Conservation (phyloP, 768 basidiomycete species). For the Kondoa malvinella region DNA sequence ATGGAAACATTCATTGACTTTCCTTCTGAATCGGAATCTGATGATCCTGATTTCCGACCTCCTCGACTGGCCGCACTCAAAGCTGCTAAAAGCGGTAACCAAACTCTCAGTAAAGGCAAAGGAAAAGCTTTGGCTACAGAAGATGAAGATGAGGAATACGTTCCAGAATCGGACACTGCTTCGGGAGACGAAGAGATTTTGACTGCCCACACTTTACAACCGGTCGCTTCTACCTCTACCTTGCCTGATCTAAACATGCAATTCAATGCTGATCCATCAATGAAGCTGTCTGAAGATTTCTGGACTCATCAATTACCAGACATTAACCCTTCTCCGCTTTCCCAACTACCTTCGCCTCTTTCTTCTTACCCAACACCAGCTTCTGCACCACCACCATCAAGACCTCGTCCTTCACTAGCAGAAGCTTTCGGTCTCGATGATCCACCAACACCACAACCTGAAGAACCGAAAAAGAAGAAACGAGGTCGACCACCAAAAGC, state of each 20-base stretch:
- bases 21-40: background rate
- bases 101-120: background rate
- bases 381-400: background rate
- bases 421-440: background rate
- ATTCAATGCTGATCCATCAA: background rate
- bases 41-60: conserved; percentile 7
- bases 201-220: background rate
- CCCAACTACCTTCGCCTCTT: background rate
- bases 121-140: background rate
- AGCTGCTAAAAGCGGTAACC: background rate
- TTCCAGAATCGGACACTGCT: conserved; percentile 2
- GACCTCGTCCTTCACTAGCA: background rate
- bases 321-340: background rate
- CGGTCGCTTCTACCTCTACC: background rate
- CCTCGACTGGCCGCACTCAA: background rate
- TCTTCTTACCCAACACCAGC: background rate
- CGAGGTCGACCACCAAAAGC: conserved; percentile 2
- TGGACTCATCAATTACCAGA: background rate
- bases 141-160: background rate
- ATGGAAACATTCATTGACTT: conserved; percentile 7
- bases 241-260: background rate
- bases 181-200: conserved; percentile 6
- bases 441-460: background rate
- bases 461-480: background rate
- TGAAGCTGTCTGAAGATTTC: background rate